A percentile compares a stretch with the other conserved stretches of the same genome.
phyloP scores from a whole-genome alignment of 139 green algal genomes.

The Nannochloris sp. region DNA sequence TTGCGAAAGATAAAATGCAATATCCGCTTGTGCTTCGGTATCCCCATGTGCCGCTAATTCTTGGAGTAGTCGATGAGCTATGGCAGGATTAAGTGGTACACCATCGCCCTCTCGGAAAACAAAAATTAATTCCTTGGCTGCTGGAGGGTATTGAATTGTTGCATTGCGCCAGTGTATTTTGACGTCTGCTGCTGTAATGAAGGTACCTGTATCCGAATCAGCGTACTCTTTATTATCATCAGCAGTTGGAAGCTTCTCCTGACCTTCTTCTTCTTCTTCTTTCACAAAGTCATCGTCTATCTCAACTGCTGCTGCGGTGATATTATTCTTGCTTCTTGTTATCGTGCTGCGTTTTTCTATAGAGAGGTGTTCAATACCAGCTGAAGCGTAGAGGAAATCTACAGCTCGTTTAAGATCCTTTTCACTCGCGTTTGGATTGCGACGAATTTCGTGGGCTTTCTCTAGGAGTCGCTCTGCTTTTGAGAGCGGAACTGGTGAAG shows the following conservation, averaged over 20 bases:
- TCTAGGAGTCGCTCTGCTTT: conserved; percentile 22
- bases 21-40: conserved; percentile 58
- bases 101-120: conserved; percentile 39
- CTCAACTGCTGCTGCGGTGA: neutral
- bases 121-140: conserved; percentile 32
- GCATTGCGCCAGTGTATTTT: conserved; percentile 16
- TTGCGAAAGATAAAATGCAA: conserved; percentile 47
- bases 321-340: neutral
- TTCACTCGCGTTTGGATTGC: neutral
- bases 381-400: conserved; percentile 29
- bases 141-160: conserved; percentile 7
- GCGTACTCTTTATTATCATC: neutral
- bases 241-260: neutral
- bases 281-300: neutral
- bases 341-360: neutral
- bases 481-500: neutral
- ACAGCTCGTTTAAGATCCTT: conserved; percentile 28
- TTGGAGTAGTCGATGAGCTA: conserved; percentile 57
- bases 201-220: neutral
- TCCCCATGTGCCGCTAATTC: conserved; percentile 55
- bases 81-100: conserved; percentile 31
- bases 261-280: neutral
- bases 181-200: conserved; percentile 13
- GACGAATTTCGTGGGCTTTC: conserved; percentile 25
- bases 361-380: conserved; percentile 31